Conservation (phyloP, 1,139 yeast species). For the Saccharomyces pastorianus region DNA sequence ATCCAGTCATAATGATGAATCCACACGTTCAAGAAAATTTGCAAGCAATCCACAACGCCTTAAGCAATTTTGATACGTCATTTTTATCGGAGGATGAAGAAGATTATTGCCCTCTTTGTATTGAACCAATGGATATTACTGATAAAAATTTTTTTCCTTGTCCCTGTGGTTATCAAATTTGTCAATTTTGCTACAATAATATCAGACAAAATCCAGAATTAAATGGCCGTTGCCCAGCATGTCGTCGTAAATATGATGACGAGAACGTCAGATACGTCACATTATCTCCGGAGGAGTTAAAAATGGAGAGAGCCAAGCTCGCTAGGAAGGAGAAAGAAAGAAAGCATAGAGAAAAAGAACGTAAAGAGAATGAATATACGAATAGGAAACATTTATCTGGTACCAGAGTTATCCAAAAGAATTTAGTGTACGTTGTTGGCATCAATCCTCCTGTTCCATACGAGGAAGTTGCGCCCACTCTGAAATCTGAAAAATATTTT, state of each 20-base stretch:
- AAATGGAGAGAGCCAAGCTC: slow-evolving; percentile 67
- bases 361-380: slow-evolving; percentile 83
- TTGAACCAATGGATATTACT: slow-evolving; percentile 93
- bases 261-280: slow-evolving; percentile 82
- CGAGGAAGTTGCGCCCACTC: slow-evolving; percentile 78
- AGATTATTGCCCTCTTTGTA: slow-evolving; percentile 71
- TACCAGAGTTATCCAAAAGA: slow-evolving; percentile 94
- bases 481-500: slow-evolving; percentile 87
- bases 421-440: slow-evolving; percentile 93
- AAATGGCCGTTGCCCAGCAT: slow-evolving; percentile 95
- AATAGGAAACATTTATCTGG: slow-evolving; percentile 92
- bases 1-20: slow-evolving; percentile 15
- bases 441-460: slow-evolving; percentile 78
- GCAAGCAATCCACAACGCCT: slow-evolving; percentile 25
- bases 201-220: slow-evolving; percentile 91
- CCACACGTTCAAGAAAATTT: slow-evolving; percentile 26
- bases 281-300: slow-evolving; percentile 77
- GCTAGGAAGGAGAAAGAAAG: slow-evolving; percentile 78
- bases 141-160: slow-evolving; percentile 97
- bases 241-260: slow-evolving; percentile 90
- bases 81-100: slow-evolving; percentile 32
- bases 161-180: slow-evolving; percentile 97
- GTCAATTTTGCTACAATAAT: slow-evolving; percentile 96
- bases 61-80: slow-evolving; percentile 29
- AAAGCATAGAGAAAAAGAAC: slow-evolving; percentile 84